Conservation (phyloP, 352 stramenopile genomes). For the Globisporangium alternatum region DNA sequence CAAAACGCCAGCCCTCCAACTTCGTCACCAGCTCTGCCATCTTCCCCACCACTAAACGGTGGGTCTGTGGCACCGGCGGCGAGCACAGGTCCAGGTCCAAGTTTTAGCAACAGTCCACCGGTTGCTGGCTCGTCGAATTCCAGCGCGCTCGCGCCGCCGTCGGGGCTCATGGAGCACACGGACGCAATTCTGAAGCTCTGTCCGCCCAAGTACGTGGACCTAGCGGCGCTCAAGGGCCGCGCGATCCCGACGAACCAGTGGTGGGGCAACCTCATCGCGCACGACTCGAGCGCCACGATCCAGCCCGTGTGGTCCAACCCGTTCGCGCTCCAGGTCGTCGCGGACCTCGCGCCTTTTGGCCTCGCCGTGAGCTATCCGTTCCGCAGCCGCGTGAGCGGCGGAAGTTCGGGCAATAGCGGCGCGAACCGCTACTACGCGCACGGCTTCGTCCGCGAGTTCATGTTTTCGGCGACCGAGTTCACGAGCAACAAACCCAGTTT, state of each 20-base stretch:
- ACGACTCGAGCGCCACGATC: not conserved
- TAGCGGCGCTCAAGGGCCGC: not conserved
- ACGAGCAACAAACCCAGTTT: conserved; percentile 37
- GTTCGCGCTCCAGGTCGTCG: conserved; percentile 3
- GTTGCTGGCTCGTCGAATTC: not conserved
- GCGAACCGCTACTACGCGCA: conserved; percentile 58
- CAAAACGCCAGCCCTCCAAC: not conserved
- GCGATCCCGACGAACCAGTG: conserved; percentile 3
- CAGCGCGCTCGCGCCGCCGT: not conserved
- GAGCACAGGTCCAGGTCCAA: no score
- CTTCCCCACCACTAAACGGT: not conserved
- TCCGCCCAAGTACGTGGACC: not conserved
- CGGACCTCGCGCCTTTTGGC: conserved; percentile 31
- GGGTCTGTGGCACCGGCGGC: not conserved
- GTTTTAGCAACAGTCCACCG: not conserved
- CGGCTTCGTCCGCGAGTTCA: conserved; percentile 41
- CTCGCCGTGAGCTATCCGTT: conserved; percentile 58
- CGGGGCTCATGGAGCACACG: not conserved
- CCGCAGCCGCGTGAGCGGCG: conserved; percentile 44
- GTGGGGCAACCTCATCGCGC: conserved; percentile 1
- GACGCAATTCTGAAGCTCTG: conserved; percentile 2
- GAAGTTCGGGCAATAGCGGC: conserved; percentile 46
- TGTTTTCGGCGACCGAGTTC: conserved; percentile 54
- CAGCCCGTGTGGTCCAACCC: not conserved
- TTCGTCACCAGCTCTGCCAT: not conserved